Evolutionary conservation across 768 basidiomycete species (phyloP), one percentile per base, ranked within the genome.

Genomic region (Cystofilobasidium capitatum): DNA sequence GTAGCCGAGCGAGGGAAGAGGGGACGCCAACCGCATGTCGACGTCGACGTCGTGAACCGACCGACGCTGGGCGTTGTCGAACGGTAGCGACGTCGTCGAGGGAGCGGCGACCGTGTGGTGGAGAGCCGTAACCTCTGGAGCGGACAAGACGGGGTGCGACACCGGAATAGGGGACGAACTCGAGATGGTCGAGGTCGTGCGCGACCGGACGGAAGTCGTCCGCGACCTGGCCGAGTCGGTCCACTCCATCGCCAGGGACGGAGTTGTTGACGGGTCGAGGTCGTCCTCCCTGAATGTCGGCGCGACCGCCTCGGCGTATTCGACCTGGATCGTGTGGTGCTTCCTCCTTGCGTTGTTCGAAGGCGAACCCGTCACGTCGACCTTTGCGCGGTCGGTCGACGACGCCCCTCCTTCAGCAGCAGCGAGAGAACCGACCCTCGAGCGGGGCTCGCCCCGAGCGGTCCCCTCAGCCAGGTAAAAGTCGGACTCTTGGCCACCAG

Each of bases 321-420:
- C 96, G 68, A 98, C 88, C 76, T 98, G 96, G 57, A 98, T 89
- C 13, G 96, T 98, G 77, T 98, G 92, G 4, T 66, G 57, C 58
- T 91, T 81, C 77, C 88, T 86, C 62, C 81, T 59, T 36, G 40
- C 29, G 33, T 45, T 54, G 29, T 70, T 73, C 33, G 73, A 29
- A 17, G 59, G 59, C 65, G 44, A n/a, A 29, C 58, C 37, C 45
- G 58, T 66, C 42, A 33, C 37, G 59, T 61, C 59, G 59, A 61
- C 40, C 14, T n/a, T 22, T 12, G 58, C 13, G 17, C 8, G 55
- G 26, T 31, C 55, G 55, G 31, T 5, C 58, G 17, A 36, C 3
- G 26, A 22, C 2, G 33, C 58, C 33, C 35, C n/a, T 3, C 12
- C 42, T 12, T 12, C 22, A 22, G 22, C 22, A 22, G 22, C 26